Percentiles rank a stretch among this genome's conserved stretches.
Evolutionary conservation across 2,329 filamentous ascomycete genomes (phyloP).

Genomic region (Passalora sequoiae): DNA sequence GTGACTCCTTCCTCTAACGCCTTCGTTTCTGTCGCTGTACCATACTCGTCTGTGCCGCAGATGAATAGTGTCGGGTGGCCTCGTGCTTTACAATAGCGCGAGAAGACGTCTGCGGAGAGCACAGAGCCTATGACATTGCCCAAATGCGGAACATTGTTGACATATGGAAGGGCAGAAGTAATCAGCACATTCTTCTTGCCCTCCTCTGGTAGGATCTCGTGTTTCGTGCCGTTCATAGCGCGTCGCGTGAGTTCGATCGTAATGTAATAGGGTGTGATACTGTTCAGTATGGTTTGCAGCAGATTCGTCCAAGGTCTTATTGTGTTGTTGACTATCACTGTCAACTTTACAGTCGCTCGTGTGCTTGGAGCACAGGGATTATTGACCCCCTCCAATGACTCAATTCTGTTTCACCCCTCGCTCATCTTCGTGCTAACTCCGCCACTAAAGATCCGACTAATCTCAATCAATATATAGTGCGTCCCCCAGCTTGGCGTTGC

Average conservation of each 20-base stretch:
- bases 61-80: constrained; percentile 76
- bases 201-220: constrained; percentile 44
- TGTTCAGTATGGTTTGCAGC: not conserved
- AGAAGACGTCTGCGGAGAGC: constrained; percentile 77
- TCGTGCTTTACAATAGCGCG: constrained; percentile 69
- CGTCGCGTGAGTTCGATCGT: not conserved
- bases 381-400: constrained; percentile 3
- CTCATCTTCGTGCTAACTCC: not conserved
- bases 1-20: constrained; percentile 81
- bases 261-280: not conserved
- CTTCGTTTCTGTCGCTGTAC: constrained; percentile 92
- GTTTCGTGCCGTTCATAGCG: constrained; percentile 9
- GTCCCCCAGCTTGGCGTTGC: not conserved
- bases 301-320: not conserved
- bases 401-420: not conserved
- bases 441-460: not conserved
- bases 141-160: constrained; percentile 70
- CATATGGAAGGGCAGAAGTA: constrained; percentile 86
- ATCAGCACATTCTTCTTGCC: constrained; percentile 80
- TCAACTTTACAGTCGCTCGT: not conserved
- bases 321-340: not conserved
- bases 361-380: not conserved
- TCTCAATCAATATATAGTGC: not conserved
- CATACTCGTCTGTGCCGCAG: constrained; percentile 90
- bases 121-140: constrained; percentile 86